Percentiles rank a stretch among this genome's conserved stretches.
Evolutionary conservation across 805 yeast species (phyloP).

Genomic region (Candida bentonensis): DNA sequence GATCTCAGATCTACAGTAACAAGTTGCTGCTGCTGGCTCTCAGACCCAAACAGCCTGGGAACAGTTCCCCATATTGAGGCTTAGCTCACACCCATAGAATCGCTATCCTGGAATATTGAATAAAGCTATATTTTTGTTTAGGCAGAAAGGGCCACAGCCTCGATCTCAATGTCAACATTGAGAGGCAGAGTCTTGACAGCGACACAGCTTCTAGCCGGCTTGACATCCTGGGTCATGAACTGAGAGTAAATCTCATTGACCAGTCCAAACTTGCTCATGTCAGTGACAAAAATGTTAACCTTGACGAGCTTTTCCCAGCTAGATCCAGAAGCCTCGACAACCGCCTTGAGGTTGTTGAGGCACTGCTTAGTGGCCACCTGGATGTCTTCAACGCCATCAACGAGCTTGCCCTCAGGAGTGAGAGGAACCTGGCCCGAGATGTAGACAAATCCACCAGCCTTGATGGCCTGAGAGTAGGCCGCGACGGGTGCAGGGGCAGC

Average conservation of each 20-base stretch:
- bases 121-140: too few relatives aligned
- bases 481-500: conserved; percentile 96
- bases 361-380: conserved; percentile 26
- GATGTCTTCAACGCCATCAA: conserved; percentile 62
- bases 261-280: conserved; percentile 71
- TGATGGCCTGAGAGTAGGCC: conserved; percentile 89
- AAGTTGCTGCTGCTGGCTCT: too few relatives aligned
- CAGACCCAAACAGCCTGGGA: too few relatives aligned
- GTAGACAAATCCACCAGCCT: conserved; percentile 75
- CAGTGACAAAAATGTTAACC: conserved; percentile 80
- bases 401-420: conserved; percentile 64
- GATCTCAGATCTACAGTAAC: too few relatives aligned
- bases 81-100: too few relatives aligned
- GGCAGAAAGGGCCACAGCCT: conserved; percentile 80
- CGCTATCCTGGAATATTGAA: too few relatives aligned
- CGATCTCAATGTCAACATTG: conserved; percentile 78
- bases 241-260: conserved; percentile 73
- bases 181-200: conserved; percentile 88
- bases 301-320: conserved; percentile 73
- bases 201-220: conserved; percentile 95
- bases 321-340: conserved; percentile 77
- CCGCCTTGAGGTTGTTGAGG: conserved; percentile 32
- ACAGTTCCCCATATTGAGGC: too few relatives aligned
- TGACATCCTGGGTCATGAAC: conserved; percentile 21
- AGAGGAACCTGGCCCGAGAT: conserved; percentile 93